These are phyloP conservation scores for Colletotrichum spinosum DNA, from an alignment of 2,329 filamentous ascomycete species.

Conservation along the genomic window DNA sequence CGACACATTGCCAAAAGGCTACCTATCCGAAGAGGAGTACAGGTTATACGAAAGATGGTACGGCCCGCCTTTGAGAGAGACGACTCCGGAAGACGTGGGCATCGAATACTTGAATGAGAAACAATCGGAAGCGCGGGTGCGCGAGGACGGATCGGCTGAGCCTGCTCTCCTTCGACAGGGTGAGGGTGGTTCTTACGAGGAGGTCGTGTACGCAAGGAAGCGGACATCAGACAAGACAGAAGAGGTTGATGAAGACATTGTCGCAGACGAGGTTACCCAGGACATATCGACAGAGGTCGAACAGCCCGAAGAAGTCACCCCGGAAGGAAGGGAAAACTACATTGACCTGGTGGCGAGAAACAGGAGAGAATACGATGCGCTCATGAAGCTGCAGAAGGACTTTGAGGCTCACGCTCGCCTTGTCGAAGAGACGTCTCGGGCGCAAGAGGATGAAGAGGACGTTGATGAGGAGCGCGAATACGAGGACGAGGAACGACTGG, in stretches of 20 bases:
- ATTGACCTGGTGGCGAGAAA: conserved; percentile 63
- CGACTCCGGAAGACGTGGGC: conserved; percentile 68
- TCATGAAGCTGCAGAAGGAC: conserved; percentile 67
- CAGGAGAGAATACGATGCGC: conserved; percentile 66
- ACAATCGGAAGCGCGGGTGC: background rate
- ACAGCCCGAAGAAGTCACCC: conserved; percentile 52
- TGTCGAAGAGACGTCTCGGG: conserved; percentile 48
- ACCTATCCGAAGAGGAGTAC: conserved; percentile 78
- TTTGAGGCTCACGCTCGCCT: conserved; percentile 58
- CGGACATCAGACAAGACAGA: background rate
- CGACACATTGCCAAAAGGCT: conserved; percentile 78
- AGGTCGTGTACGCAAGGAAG: conserved; percentile 61
- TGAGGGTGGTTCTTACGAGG: conserved; percentile 69
- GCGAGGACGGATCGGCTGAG: conserved; percentile 27
- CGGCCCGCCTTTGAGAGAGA: conserved; percentile 77
- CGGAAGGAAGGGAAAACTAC: conserved; percentile 54
- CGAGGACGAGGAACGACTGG: conserved; percentile 46
- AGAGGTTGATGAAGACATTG: background rate
- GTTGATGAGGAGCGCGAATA: conserved; percentile 50
- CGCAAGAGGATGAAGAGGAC: conserved; percentile 48
- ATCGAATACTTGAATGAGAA: conserved; percentile 48
- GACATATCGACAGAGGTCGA: conserved; percentile 43
- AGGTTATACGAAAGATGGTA: conserved; percentile 84
- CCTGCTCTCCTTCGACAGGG: conserved; percentile 64
- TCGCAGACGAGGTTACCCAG: conserved; percentile 27